Evolutionary conservation across 2,329 filamentous ascomycete species (phyloP).

Genomic region (Penicillium glabrum): DNA sequence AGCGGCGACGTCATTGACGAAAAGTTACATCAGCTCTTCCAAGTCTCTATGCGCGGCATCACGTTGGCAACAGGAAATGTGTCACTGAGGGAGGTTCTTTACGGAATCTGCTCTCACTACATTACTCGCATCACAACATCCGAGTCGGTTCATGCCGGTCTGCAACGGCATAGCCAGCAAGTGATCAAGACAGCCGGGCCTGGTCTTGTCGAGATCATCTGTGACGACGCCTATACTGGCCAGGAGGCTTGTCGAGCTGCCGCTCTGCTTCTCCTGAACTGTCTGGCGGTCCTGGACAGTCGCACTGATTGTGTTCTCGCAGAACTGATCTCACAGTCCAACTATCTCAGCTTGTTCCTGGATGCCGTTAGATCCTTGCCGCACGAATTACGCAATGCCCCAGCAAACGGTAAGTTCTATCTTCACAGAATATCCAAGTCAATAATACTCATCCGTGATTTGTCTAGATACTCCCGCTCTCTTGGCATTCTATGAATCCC

Average conservation of each 20-base stretch:
- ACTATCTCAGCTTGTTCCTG: constrained; percentile 87
- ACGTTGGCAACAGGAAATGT: constrained; percentile 69
- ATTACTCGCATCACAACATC: constrained; percentile 63
- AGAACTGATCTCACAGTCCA: constrained; percentile 76
- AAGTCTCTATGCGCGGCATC: constrained; percentile 78
- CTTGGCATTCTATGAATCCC: constrained; percentile 67
- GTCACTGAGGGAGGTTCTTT: constrained; percentile 78
- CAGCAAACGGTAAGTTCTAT: constrained; percentile 53
- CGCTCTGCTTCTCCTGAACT: constrained; percentile 79
- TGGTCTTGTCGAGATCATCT: constrained; percentile 78
- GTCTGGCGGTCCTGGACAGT: constrained; percentile 71
- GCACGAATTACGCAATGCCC: constrained; percentile 65
- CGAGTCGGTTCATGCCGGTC: constrained; percentile 50
- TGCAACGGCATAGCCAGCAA: constrained; percentile 57
- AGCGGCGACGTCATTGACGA: constrained; percentile 76
- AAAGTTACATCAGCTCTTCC: constrained; percentile 87
- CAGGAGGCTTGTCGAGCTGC: constrained; percentile 80
- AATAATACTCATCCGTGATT: constrained; percentile 2
- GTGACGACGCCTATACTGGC: constrained; percentile 88
- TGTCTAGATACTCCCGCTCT: constrained; percentile 54
- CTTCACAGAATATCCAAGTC: neutral
- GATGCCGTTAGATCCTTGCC: constrained; percentile 81
- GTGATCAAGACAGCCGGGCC: constrained; percentile 79
- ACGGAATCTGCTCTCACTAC: constrained; percentile 87
- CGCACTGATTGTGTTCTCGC: constrained; percentile 73